Conservation (phyloP, 495 filamentous ascomycete species). For the Talaromyces liani region DNA sequence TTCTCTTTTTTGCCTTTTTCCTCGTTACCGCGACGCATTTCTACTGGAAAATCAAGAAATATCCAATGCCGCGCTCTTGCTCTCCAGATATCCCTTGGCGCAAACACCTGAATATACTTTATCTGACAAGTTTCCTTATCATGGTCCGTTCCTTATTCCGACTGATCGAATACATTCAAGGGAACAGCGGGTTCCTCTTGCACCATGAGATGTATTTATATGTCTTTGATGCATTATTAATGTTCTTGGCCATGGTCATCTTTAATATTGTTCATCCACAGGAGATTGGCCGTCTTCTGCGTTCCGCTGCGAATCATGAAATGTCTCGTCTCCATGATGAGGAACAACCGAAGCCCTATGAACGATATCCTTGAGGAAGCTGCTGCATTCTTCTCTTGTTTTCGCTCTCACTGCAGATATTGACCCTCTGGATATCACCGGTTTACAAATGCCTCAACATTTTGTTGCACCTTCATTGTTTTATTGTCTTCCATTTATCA, state of each 20-base stretch:
- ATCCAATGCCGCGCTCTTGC: constrained; percentile 12
- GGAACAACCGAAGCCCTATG: background rate
- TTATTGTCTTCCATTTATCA: constrained; percentile 1
- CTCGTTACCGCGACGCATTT: constrained; percentile 27
- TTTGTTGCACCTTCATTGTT: constrained; percentile 2
- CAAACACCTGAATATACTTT: constrained; percentile 45
- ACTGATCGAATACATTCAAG: constrained; percentile 54
- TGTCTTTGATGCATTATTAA: constrained; percentile 53
- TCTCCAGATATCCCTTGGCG: constrained; percentile 36
- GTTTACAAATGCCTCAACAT: background rate
- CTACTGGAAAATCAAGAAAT: constrained; percentile 25
- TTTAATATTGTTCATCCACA: constrained; percentile 34
- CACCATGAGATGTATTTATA: constrained; percentile 55
- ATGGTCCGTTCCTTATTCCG: constrained; percentile 54
- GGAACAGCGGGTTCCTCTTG: constrained; percentile 44
- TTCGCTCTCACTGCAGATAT: constrained; percentile 1
- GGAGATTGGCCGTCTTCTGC: constrained; percentile 14
- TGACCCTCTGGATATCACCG: background rate
- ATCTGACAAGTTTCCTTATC: constrained; percentile 46
- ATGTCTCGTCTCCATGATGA: constrained; percentile 1
- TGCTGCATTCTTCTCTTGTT: background rate
- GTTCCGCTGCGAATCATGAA: background rate
- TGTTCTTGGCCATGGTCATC: constrained; percentile 45
- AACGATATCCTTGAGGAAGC: background rate
- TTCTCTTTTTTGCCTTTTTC: constrained; percentile 37